Conservation (phyloP, 2,329 filamentous ascomycete species). For the Penicillium frequentans region DNA sequence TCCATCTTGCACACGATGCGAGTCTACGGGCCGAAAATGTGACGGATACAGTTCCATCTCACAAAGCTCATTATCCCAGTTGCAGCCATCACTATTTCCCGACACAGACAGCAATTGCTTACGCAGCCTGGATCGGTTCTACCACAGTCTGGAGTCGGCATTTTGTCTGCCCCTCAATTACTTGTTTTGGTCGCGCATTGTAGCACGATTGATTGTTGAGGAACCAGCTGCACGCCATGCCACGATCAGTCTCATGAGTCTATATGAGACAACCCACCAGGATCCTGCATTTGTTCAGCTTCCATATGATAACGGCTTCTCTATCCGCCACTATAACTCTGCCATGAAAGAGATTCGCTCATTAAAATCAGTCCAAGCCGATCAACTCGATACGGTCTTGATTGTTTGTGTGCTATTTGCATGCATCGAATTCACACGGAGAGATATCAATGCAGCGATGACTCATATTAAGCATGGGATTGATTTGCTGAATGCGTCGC, state of each 20-base stretch:
- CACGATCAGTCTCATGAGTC: neutral
- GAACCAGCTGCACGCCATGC: slow-evolving; percentile 5
- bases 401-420: neutral
- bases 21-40: slow-evolving; percentile 7
- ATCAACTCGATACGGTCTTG: slow-evolving; percentile 1
- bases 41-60: slow-evolving; percentile 2
- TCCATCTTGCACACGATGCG: slow-evolving; percentile 3
- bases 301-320: neutral
- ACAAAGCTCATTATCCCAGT: neutral
- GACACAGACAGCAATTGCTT: neutral
- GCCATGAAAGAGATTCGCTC: slow-evolving; percentile 2
- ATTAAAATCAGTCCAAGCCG: neutral
- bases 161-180: neutral
- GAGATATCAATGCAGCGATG: slow-evolving; percentile 3
- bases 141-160: neutral
- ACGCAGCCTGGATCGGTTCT: slow-evolving; percentile 5
- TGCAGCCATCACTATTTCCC: slow-evolving; percentile 1
- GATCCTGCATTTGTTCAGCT: neutral
- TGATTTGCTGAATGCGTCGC: neutral
- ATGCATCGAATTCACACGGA: slow-evolving; percentile 1
- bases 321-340: slow-evolving; percentile 2
- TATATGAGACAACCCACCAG: neutral
- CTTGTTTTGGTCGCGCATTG: slow-evolving; percentile 4
- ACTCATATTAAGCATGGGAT: slow-evolving; percentile 2
- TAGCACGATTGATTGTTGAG: neutral